Evolutionary conservation across 2,329 filamentous ascomycete genomes (phyloP).

Genomic region (Chaetoscypha palmicola): DNA sequence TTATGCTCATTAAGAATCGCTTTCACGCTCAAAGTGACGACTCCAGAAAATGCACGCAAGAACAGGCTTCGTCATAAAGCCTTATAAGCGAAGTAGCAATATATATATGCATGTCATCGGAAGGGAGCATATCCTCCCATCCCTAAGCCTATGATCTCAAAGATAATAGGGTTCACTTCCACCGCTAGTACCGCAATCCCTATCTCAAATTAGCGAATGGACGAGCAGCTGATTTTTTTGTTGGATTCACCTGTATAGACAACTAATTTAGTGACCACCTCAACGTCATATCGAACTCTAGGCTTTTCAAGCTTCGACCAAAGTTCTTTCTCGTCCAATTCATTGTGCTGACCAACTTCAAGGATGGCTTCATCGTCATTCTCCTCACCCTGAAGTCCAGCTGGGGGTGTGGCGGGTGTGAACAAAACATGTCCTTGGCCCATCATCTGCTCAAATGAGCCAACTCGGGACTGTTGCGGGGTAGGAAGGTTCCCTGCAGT

Average conservation of each 20-base stretch:
- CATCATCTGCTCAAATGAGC: slow-evolving; percentile 68
- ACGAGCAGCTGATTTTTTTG: background rate
- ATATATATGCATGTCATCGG: slow-evolving; percentile 5
- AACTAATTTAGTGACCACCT: slow-evolving; percentile 93
- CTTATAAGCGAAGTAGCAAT: background rate
- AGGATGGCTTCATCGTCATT: slow-evolving; percentile 32
- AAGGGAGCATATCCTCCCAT: slow-evolving; percentile 23
- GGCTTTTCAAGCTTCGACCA: slow-evolving; percentile 80
- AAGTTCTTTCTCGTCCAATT: slow-evolving; percentile 63
- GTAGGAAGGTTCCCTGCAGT: slow-evolving; percentile 39
- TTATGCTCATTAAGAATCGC: background rate
- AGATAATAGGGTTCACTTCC: slow-evolving; percentile 37
- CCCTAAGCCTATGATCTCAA: slow-evolving; percentile 37
- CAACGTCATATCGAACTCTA: slow-evolving; percentile 92
- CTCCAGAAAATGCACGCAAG: background rate
- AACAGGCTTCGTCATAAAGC: background rate
- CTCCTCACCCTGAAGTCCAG: slow-evolving; percentile 29
- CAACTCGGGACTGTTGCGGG: slow-evolving; percentile 41
- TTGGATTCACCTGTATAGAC: slow-evolving; percentile 69
- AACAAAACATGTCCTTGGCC: slow-evolving; percentile 50
- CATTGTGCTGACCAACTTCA: slow-evolving; percentile 41
- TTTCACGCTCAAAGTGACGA: no score
- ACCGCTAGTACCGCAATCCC: slow-evolving; percentile 76
- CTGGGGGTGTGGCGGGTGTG: slow-evolving; percentile 29
- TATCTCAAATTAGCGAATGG: slow-evolving; percentile 32